Evolutionary conservation across 2,329 filamentous ascomycete species (phyloP), one percentile per base, ranked within the genome.

Genomic region (Arthrobotrys pseudoclavata): DNA sequence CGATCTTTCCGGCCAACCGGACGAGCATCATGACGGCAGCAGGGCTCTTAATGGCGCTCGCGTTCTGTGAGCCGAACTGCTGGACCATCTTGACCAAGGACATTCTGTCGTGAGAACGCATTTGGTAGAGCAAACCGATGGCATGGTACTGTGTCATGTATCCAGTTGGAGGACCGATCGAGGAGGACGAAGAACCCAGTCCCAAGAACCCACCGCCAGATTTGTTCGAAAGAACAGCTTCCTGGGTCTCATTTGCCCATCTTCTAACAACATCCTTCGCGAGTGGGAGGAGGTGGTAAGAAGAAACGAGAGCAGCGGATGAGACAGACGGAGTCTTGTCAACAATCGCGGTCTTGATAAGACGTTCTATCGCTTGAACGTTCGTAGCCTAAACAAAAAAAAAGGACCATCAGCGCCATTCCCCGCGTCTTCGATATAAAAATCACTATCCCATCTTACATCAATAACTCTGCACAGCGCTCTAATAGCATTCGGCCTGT

Each of bases 81-180:
- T 99, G 96, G n/a, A 99, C 95, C 96, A 99, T 98, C 88, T 99
- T 99, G 78, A 98, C 95, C 81, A 99, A 86, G 22, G 96, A 94
- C 96, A 99, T 99, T 82, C 96, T 90, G 84, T 99, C 96, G 84
- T 97, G 94, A 82, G 92, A 92, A 82, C 96, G 92, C 93, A 98
- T 98, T 85, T 98, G 95, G 84, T 98, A 99, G 52, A 99, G 86
- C 68, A 99, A 89, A 79, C 96, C 96, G 86, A 99, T 97, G 79
- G 96, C 96, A 84, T 99, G 96, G 85, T 99, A 99, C 84, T 99
- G 96, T 72, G 93, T 92, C 94, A 98, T 98, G 83, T 92, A 97
- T 81, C 96, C 98, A 82, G 94, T 95, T 86, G 94, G 94, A 79
- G 96, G 89, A n/a, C 91, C 89, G 82, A 91, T 86, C 76, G 92